Evolutionary conservation across 306 rosid species (phyloP).

Genomic region (Boehmeria nivea): DNA sequence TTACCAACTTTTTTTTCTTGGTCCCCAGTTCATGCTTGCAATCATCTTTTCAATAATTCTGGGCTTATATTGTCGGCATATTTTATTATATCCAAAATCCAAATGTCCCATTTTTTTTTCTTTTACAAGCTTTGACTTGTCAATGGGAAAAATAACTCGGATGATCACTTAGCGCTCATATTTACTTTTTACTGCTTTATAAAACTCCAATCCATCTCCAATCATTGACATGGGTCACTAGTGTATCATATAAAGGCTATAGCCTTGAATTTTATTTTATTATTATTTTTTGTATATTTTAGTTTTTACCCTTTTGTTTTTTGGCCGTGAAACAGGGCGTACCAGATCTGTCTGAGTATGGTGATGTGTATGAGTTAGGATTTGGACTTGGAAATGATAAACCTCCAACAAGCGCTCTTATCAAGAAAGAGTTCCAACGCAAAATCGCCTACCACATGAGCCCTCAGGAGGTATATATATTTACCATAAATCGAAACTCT

Average conservation of each 20-base stretch:
- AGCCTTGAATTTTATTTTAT: too few species aligned
- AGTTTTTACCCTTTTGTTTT: background rate
- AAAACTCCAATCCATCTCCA: background rate
- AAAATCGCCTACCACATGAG: slow-evolving; percentile 56
- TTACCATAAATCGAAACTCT: background rate
- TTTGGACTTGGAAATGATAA: slow-evolving; percentile 67
- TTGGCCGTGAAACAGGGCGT: slow-evolving; percentile 44
- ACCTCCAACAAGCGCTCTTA: slow-evolving; percentile 74
- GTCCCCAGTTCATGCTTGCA: too few species aligned
- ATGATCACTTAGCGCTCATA: background rate
- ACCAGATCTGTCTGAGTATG: slow-evolving; percentile 76
- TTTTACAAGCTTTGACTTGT: background rate
- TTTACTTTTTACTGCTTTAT: background rate
- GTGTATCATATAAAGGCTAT: too few species aligned
- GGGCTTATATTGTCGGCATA: slow-evolving; percentile 16
- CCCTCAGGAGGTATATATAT: slow-evolving; percentile 80
- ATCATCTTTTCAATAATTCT: slow-evolving; percentile 37
- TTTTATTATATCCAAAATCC: too few species aligned
- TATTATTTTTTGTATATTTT: slow-evolving; percentile 10
- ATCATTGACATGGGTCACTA: background rate
- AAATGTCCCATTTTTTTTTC: too few species aligned
- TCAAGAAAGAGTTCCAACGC: slow-evolving; percentile 78
- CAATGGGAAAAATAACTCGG: background rate
- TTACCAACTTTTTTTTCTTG: background rate
- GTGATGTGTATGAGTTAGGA: slow-evolving; percentile 60